Evolutionary conservation across 371 early-diverging fungal species (phyloP).

Genomic region (Mucor irregularis): DNA sequence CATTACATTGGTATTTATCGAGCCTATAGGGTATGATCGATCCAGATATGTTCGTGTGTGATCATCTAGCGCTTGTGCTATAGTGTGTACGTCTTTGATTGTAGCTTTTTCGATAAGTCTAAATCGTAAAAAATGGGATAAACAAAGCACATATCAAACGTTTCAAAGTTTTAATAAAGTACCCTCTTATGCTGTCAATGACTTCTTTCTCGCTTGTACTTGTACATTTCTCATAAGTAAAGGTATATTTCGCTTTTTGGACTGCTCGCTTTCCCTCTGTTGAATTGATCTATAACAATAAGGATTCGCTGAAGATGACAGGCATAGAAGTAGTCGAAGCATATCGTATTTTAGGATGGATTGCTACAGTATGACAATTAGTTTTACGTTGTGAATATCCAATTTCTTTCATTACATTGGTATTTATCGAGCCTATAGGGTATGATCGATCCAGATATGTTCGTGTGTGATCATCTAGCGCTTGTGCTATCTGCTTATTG

Average conservation of each 20-base stretch:
- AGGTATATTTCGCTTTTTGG: slow-evolving; percentile 11
- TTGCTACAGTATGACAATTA: neutral
- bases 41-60: slow-evolving; percentile 3
- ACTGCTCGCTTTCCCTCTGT: slow-evolving; percentile 1
- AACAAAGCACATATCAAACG: no score
- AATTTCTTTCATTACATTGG: slow-evolving; percentile 3
- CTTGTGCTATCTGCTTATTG: slow-evolving; percentile 9
- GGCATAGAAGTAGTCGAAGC: slow-evolving; percentile 10
- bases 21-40: neutral
- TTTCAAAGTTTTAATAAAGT: neutral
- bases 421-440: neutral
- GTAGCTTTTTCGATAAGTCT: slow-evolving; percentile 20
- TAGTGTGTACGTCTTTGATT: slow-evolving; percentile 13
- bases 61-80: slow-evolving; percentile 6
- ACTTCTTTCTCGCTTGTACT: slow-evolving; percentile 25
- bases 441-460: slow-evolving; percentile 1
- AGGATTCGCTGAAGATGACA: slow-evolving; percentile 20
- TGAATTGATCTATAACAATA: slow-evolving; percentile 2
- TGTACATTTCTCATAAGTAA: slow-evolving; percentile 19
- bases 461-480: neutral
- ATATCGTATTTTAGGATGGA: slow-evolving; percentile 24
- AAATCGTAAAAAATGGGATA: no score
- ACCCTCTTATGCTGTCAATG: slow-evolving; percentile 16
- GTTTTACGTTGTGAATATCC: no score
- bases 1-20: slow-evolving; percentile 5